These are phyloP conservation scores for Oryza brachyantha DNA, from an alignment of 176 grass and related monocot genomes.

Conservation along the genomic window DNA sequence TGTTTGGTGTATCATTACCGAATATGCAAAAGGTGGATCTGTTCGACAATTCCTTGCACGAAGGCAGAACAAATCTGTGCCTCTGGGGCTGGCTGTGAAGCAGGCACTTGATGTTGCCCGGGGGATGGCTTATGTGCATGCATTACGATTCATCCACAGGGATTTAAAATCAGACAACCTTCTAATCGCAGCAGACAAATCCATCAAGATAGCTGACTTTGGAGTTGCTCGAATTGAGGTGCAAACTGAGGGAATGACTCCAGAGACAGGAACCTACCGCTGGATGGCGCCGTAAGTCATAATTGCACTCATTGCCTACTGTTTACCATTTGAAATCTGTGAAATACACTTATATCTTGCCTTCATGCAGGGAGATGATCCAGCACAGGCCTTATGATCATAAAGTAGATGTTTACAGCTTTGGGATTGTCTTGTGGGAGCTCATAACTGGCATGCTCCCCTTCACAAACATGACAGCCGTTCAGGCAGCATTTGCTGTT, in stretches of 20 bases:
- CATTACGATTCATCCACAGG: constrained; percentile 61
- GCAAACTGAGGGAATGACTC: constrained; percentile 73
- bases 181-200: constrained; percentile 69
- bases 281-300: constrained; percentile 89
- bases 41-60: constrained; percentile 62
- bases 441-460: constrained; percentile 68
- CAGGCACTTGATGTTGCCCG: constrained; percentile 68
- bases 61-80: constrained; percentile 61
- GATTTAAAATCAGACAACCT: constrained; percentile 82
- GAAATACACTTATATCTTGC: constrained; percentile 3
- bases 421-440: constrained; percentile 80
- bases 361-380: constrained; percentile 65
- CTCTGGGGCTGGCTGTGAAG: constrained; percentile 56
- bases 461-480: constrained; percentile 77
- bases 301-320: neutral
- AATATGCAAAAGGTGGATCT: constrained; percentile 76
- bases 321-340: neutral
- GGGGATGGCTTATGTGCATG: constrained; percentile 73
- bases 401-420: constrained; percentile 81
- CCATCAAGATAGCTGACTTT: constrained; percentile 87
- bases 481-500: constrained; percentile 75
- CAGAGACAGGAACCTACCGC: constrained; percentile 75
- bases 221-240: constrained; percentile 83
- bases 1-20: constrained; percentile 81
- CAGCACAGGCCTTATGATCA: constrained; percentile 82